Evolutionary conservation across 805 yeast genomes (phyloP).

Genomic region (Lachancea meyersii): DNA sequence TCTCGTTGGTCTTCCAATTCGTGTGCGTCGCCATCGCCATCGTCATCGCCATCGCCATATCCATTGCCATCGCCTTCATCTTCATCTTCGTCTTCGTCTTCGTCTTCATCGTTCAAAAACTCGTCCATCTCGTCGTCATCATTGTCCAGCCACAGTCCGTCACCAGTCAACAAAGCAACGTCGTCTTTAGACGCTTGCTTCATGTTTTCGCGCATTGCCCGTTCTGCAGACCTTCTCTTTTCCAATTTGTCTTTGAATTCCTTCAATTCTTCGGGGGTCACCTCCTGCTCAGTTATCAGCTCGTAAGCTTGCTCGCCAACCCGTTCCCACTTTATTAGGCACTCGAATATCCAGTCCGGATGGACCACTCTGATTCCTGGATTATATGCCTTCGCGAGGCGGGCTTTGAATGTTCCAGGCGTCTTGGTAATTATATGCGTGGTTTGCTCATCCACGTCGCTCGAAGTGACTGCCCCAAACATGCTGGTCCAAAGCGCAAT

Average conservation of each 20-base stretch:
- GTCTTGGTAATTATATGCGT: slow-evolving; percentile 86
- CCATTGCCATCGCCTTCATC: slow-evolving; percentile 5
- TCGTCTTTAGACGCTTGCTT: slow-evolving; percentile 22
- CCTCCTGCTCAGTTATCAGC: slow-evolving; percentile 46
- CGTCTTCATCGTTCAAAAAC: slow-evolving; percentile 25
- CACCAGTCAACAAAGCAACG: slow-evolving; percentile 24
- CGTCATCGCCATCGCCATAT: slow-evolving; percentile 18
- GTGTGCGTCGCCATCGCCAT: slow-evolving; percentile 12
- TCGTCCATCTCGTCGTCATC: slow-evolving; percentile 32
- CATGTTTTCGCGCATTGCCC: background rate
- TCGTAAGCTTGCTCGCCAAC: slow-evolving; percentile 56
- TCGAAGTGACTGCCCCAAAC: slow-evolving; percentile 81
- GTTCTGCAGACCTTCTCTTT: slow-evolving; percentile 37
- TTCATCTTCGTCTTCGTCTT: slow-evolving; percentile 13
- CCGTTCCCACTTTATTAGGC: slow-evolving; percentile 71
- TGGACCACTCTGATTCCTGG: slow-evolving; percentile 70
- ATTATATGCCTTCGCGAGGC: slow-evolving; percentile 62
- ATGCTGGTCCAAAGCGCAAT: slow-evolving; percentile 88
- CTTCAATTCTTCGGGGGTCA: slow-evolving; percentile 37
- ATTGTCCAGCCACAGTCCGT: slow-evolving; percentile 31
- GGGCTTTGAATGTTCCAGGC: slow-evolving; percentile 76
- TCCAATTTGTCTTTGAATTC: slow-evolving; percentile 29
- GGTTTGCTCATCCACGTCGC: slow-evolving; percentile 62
- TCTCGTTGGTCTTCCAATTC: slow-evolving; percentile 1
- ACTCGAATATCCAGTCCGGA: slow-evolving; percentile 88